Evolutionary conservation across 176 grass and related monocot species (phyloP), one percentile per base, ranked within the genome.

Genomic region (Bonia amplexicaulis): DNA sequence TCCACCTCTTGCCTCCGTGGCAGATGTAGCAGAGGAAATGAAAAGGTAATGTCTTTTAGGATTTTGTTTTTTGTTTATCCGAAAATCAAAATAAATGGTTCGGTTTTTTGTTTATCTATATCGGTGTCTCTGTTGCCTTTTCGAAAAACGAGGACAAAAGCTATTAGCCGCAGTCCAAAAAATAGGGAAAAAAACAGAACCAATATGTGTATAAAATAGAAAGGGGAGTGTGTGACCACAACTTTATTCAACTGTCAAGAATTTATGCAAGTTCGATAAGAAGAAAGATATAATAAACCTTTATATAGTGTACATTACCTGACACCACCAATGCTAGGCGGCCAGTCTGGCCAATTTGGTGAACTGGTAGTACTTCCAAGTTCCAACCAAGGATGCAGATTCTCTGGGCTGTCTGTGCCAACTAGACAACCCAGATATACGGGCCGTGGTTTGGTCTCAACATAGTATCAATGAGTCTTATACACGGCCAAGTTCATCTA

Each of bases 141-240:
- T 37, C 35, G 0, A 37, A 37, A 37, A 37, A 37, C 2, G 5
- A 0, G 0, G 5, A 37, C 35, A 37, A 37, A 37, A 6, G 5
- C 5, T 37, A 37, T 37, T 37, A 37, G 0, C 5, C 35, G 0
- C 5, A 37, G 5, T 37, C 0, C n/a, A n/a, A n/a, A n/a, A n/a
- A n/a, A n/a, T n/a, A n/a, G n/a, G n/a, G n/a, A 6, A 37, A 6
- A 4, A 5, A 37, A 37, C 35, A 37, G 0, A 37, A 37, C 35
- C 35, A 37, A 5, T 2, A 67, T 81, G 64, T 79, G 2, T 41
- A 6, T 3, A 39, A 52, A 1, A 44, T 15, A 17, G 42, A 42
- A 83, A 51, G 57, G 53, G 29, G 40, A 63, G 63, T 51, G 57
- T 16, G 80, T 83, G 81, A 15, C 69, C 26, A 83, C 69, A 83